Evolutionary conservation across 2,329 filamentous ascomycete genomes (phyloP).

Genomic region (Leptographium galeiforme): DNA sequence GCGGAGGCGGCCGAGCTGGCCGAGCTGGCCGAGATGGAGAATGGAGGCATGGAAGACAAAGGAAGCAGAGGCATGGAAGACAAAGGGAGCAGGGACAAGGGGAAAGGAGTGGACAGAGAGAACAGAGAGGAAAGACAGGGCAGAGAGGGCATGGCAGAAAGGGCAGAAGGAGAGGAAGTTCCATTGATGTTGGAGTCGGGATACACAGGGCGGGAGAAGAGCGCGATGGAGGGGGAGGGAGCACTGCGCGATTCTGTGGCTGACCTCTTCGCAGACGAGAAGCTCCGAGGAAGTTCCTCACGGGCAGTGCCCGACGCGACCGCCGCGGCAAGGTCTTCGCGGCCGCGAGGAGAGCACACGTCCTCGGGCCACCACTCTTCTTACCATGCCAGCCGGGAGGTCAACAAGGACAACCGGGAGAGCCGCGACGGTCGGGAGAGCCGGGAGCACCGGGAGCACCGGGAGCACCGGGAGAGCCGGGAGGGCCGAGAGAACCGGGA

Average conservation of each 20-base stretch:
- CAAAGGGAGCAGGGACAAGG: not conserved
- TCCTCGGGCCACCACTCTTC: slow-evolving; percentile 22
- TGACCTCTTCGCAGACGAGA: slow-evolving; percentile 43
- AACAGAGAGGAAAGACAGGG: slow-evolving; percentile 1
- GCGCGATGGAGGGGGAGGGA: slow-evolving; percentile 21
- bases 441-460: slow-evolving; percentile 3
- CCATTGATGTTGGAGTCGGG: slow-evolving; percentile 5
- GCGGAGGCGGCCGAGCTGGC: slow-evolving; percentile 11
- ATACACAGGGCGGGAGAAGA: slow-evolving; percentile 11
- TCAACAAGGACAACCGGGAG: slow-evolving; percentile 16
- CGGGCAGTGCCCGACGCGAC: not conserved
- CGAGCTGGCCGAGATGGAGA: slow-evolving; percentile 3
- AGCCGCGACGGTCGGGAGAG: slow-evolving; percentile 6
- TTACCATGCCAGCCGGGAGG: slow-evolving; percentile 16
- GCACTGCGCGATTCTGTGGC: slow-evolving; percentile 33
- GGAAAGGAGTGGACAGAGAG: not conserved
- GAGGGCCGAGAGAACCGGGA: not conserved
- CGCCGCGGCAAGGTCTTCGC: slow-evolving; percentile 17
- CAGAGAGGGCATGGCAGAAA: slow-evolving; percentile 3
- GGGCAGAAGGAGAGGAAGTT: slow-evolving; percentile 3
- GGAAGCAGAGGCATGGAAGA: slow-evolving; percentile 8
- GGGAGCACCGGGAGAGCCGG: slow-evolving; percentile 13
- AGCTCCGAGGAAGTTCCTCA: slow-evolving; percentile 19
- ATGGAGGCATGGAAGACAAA: slow-evolving; percentile 9
- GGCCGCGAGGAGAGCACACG: slow-evolving; percentile 27